Evolutionary conservation across 495 filamentous ascomycete species (phyloP), one percentile per base, ranked within the genome.

Genomic region (Viridothelium virens): DNA sequence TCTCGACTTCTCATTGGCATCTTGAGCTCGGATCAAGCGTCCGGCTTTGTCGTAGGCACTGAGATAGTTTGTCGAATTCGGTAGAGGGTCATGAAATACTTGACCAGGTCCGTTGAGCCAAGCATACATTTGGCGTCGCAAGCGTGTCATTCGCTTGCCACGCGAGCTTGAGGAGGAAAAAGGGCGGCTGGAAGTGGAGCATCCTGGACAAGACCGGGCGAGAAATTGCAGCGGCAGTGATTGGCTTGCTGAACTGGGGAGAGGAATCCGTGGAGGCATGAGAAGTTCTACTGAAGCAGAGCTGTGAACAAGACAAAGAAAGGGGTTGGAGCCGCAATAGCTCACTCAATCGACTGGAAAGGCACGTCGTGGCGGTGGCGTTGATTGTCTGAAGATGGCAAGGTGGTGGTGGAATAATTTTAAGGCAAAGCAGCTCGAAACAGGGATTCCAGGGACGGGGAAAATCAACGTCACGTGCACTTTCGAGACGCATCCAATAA

Each of bases 1-100:
- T 14, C 67, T 64, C 48, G 48, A 63, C 53, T 14, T 59, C 14
- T 39, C 11, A 11, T 64, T 56, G 31, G 61, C 38, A 11, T 65
- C 48, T 63, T 39, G 38, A 14, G 68, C 69, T 44, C 80, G 76
- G n/a, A 78, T 46, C 11, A 82, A 72, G 63, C 76, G 67, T 50
- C 79, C 77, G 50, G 70, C 64, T 64, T 69, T 75, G 73, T 82
- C 78, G 66, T 80, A 81, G 18, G 79, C 76, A 56, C 78, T 78
- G 56, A 92, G 70, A 69, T 91, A 91, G 64, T 91, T 91, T 3
- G 86, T 86, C n/a, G 77, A 74, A 31, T 82, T 83, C 0, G 82
- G 81, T 3, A 79, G 73, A 50, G 87, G 86, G 31, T 83, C 73
- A 62, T 84, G 83, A 62, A 86, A 84, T 10, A 66, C 69, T 37